Base-by-base conservation (phyloP, 1,284 basidiomycete species). In the Marasmius tenuissimus region DNA sequence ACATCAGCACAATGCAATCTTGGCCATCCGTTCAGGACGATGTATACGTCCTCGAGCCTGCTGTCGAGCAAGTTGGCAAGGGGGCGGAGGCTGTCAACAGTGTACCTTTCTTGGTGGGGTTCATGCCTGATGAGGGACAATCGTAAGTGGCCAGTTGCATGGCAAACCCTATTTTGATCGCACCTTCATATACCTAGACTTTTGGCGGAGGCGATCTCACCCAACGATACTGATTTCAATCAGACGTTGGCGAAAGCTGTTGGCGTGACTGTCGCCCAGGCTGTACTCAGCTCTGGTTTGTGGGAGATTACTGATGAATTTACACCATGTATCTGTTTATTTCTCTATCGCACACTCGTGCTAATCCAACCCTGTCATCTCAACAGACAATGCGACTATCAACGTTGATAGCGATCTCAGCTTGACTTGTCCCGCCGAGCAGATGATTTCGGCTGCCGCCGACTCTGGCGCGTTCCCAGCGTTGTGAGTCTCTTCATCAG, bases 101-200 rank as follows among this genome's bases (percentile, higher is more conserved):
- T 42, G 67, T 68, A 47, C 40, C 62, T 1, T 63, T 61, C 50
- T 58, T 68, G 59, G 58, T 62, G 12, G 67, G 67, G 1, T 68
- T 67, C 51, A 66, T 68, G 65, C 65, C 65, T 3, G 67, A 68
- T 14, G 67, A 68, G 58, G 65, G 63, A 16, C 66, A 68, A 42
- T 68, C 67, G 67, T 68, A 18, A 27, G 67, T 63, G 16, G 18
- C 6, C 18, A 16, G 8, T 34, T 11, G 18, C n/a, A 34, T 35
- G 45, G 9, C 35, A 22, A 14, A 22, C 7, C 16, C 11, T 12
- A 18, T 3, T 10, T 34, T 8, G 14, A 33, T 6, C 16, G 4
- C 35, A 16, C 51, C 53, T 14, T 58, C 38, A 9, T 11, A 27
- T 8, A 8, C 18, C 6, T 40, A 68, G 67, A 33, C 50, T 68